Evolutionary conservation across 805 yeast genomes (phyloP).

Genomic region (Hanseniaspora clermontiae): DNA sequence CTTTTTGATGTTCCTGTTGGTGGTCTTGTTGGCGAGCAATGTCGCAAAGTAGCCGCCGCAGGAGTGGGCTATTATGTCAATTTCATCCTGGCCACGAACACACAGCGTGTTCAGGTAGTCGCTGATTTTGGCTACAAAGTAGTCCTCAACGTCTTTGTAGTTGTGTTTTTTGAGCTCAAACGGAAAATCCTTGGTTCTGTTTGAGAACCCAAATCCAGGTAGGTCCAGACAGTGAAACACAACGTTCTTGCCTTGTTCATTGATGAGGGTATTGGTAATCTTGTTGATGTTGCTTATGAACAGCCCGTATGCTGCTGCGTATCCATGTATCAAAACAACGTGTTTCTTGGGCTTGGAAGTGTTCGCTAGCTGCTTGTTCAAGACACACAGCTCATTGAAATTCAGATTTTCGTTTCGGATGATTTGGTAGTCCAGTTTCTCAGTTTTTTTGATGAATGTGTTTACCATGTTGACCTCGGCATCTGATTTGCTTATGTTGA

Average conservation of each 20-base stretch:
- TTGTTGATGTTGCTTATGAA: constrained; percentile 61
- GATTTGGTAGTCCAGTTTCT: constrained; percentile 29
- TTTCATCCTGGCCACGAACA: constrained; percentile 23
- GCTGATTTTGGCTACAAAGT: neutral
- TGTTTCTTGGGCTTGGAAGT: constrained; percentile 27
- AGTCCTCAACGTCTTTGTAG: neutral
- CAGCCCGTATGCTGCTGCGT: constrained; percentile 87
- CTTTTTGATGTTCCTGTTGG: constrained; percentile 46
- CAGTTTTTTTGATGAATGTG: constrained; percentile 38
- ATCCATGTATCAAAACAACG: constrained; percentile 77
- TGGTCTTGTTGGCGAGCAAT: constrained; percentile 45
- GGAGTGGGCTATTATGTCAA: constrained; percentile 71
- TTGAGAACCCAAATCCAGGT: constrained; percentile 81
- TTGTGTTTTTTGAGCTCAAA: constrained; percentile 24
- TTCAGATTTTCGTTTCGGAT: constrained; percentile 19
- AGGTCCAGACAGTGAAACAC: constrained; percentile 76
- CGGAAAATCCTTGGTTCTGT: constrained; percentile 55
- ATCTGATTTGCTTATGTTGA: constrained; percentile 31
- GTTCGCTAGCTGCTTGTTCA: constrained; percentile 33
- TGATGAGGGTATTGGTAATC: constrained; percentile 25
- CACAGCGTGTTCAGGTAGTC: neutral
- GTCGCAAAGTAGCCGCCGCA: constrained; percentile 80
- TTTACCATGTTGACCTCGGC: constrained; percentile 20
- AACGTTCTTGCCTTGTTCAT: constrained; percentile 41
- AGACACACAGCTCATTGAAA: constrained; percentile 60